Conservation (phyloP, 169 alveolate genomes). For the Cyclospora cayetanensis region DNA sequence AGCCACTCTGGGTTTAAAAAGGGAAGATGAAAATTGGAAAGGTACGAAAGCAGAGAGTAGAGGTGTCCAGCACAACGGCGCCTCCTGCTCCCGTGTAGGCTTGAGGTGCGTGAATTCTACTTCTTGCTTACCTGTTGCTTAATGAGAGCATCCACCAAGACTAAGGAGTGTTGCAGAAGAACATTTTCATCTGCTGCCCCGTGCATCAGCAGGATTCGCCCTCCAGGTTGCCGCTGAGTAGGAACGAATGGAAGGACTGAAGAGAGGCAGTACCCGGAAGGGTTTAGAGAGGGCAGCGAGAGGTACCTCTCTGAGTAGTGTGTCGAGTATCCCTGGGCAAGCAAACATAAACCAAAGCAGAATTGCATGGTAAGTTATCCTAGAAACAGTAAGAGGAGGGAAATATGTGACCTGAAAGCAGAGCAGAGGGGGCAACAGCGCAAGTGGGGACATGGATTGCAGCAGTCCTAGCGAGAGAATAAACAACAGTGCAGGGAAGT, state of each 20-base stretch:
- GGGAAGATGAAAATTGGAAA: too few species aligned
- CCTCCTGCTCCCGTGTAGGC: too few species aligned
- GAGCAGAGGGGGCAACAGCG: neutral
- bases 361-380: neutral
- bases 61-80: too few species aligned
- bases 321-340: conserved; percentile 43
- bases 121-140: conserved; percentile 45
- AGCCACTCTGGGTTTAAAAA: too few species aligned
- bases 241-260: neutral
- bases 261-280: conserved; percentile 19
- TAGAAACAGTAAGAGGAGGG: neutral
- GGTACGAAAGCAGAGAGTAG: too few species aligned
- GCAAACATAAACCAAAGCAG: neutral
- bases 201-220: conserved; percentile 43
- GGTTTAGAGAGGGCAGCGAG: conserved; percentile 43
- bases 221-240: neutral
- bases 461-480: neutral
- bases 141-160: conserved; percentile 10
- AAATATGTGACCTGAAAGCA: neutral
- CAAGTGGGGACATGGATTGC: neutral
- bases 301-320: conserved; percentile 67
- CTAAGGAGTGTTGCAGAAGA: conserved; percentile 57
- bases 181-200: conserved; percentile 69
- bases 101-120: too few species aligned
- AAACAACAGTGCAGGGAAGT: neutral